Evolutionary conservation across 1,139 yeast species (phyloP), one percentile per base, ranked within the genome.

Genomic region (Saccharomyces uvarum): DNA sequence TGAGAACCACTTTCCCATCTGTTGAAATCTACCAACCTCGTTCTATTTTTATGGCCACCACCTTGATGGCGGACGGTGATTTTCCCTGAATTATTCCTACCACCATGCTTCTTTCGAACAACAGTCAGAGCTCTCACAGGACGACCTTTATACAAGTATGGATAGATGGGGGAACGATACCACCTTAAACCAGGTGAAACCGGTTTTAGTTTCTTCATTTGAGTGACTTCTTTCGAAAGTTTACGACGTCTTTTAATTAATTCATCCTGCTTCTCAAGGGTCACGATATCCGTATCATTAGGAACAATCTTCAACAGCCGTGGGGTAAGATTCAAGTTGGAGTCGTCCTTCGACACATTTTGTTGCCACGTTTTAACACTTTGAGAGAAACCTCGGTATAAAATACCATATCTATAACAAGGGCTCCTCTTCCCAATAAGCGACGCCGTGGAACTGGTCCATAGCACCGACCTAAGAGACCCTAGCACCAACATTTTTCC

Each of bases 41-140:
- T 80, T 72, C 99, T 82, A 67, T 90, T 84, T 71, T 87, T 89
- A 70, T 88, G 95, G 49, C 98, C 99, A 65, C 99, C 99, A 70
- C 99, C 99, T 71, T 95, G 83, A 70, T 95, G 97, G 69, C 99
- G 83, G 48, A 89, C 86, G 7, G 97, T 88, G 65, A 93, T 88
- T 62, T 81, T 80, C 63, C 99, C 99, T 11, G 86, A 77, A 71
- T 87, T 79, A 71, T 93, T 91, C 75, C 99, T 84, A 61, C 99
- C 99, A 53, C 96, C 86, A 51, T 83, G 82, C 58, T 81, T 80
- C 69, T 84, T 84, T 66, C 82, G 82, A 44, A 91, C 81, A 27
- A 79, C 79, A 0, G 99, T 93, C 67, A 93, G 77, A 54, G 83
- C 84, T 67, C 79, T 78, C 54, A 87, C 73, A 2, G 99, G 97